phyloP scores from a whole-genome alignment of 345 rosid genomes.

The Turritis glabra region DNA sequence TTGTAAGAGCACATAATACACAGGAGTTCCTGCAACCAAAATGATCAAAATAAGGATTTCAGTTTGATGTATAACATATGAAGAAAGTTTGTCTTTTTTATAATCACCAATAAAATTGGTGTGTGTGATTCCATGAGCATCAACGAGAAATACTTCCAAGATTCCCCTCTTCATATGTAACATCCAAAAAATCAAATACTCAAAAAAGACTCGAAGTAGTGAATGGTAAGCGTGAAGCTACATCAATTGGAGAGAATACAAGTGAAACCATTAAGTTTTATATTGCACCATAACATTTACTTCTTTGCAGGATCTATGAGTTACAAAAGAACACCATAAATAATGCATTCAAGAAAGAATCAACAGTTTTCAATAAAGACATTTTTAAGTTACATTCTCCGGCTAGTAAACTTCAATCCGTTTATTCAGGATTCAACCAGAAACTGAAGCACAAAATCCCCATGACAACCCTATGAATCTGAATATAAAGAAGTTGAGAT shows the following conservation, averaged over 20 bases:
- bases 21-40: slow-evolving; percentile 54
- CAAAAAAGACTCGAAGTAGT: neutral
- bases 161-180: slow-evolving; percentile 55
- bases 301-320: slow-evolving; percentile 14
- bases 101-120: slow-evolving; percentile 63
- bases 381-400: slow-evolving; percentile 3
- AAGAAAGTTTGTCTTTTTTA: neutral
- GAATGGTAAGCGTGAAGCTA: neutral
- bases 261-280: slow-evolving; percentile 18
- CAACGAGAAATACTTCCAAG: slow-evolving; percentile 76
- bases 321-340: slow-evolving; percentile 19
- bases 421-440: slow-evolving; percentile 11
- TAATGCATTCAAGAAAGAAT: neutral
- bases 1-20: slow-evolving; percentile 58
- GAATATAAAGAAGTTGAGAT: neutral
- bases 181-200: neutral
- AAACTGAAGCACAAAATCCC: slow-evolving; percentile 8
- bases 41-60: neutral
- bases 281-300: slow-evolving; percentile 21
- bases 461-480: neutral
- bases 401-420: slow-evolving; percentile 1
- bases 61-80: slow-evolving; percentile 11
- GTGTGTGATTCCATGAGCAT: slow-evolving; percentile 76
- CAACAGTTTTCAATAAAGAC: neutral
- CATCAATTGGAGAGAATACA: neutral